phyloP scores from a whole-genome alignment of 345 rosid genomes.

The Gossypium raimondii region DNA sequence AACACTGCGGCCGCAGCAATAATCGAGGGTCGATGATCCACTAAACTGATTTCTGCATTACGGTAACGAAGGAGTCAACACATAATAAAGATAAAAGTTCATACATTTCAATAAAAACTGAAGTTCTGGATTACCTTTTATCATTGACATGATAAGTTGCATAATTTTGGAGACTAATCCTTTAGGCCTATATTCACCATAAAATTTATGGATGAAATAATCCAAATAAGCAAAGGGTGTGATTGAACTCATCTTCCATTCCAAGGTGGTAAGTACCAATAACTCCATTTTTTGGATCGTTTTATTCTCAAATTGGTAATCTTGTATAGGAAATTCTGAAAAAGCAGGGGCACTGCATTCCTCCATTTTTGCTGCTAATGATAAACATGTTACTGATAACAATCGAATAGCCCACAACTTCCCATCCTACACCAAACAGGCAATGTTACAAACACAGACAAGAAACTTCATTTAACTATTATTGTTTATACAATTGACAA shows the following conservation, averaged over 20 bases:
- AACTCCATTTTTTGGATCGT: constrained; percentile 68
- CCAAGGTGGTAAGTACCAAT: constrained; percentile 58
- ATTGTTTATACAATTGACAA: background rate
- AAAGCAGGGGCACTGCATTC: constrained; percentile 58
- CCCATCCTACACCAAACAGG: constrained; percentile 40
- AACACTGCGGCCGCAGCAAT: constrained; percentile 73
- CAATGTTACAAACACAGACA: background rate
- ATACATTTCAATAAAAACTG: background rate
- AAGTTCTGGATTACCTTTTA: constrained; percentile 43
- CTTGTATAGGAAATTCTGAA: constrained; percentile 47
- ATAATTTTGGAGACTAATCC: constrained; percentile 39
- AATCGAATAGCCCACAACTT: constrained; percentile 67
- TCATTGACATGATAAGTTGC: constrained; percentile 42
- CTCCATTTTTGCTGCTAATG: constrained; percentile 85
- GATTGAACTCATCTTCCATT: constrained; percentile 63
- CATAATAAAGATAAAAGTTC: background rate
- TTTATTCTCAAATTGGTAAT: constrained; percentile 42
- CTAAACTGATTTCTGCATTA: constrained; percentile 50
- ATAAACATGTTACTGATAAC: constrained; percentile 70
- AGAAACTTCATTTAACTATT: background rate
- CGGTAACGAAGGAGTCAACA: background rate
- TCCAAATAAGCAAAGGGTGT: constrained; percentile 76
- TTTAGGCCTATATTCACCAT: constrained; percentile 26
- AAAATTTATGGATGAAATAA: constrained; percentile 46
- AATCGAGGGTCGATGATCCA: constrained; percentile 60